These are phyloP conservation scores for Fusarium sublunatum DNA, from an alignment of 2,329 filamentous ascomycete species.

Conservation along the genomic window DNA sequence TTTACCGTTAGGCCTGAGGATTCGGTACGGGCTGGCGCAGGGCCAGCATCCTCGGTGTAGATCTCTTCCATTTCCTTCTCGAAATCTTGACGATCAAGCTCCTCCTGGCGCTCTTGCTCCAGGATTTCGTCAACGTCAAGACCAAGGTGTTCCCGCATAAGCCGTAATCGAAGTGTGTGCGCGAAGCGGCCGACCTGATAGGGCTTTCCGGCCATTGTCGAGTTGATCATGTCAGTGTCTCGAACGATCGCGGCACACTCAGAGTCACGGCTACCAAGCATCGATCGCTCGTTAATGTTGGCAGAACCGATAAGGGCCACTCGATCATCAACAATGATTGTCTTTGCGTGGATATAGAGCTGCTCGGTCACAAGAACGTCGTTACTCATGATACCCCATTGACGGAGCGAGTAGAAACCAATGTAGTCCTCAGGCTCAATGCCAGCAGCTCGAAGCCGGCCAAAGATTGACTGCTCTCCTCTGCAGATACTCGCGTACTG, in stretches of 20 bases:
- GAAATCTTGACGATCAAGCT: conserved; percentile 69
- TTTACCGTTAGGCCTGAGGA: conserved; percentile 51
- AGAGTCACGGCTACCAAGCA: conserved; percentile 91
- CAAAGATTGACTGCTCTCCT: conserved; percentile 92
- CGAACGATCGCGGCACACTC: conserved; percentile 91
- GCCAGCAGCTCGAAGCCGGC: conserved; percentile 78
- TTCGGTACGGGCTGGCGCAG: conserved; percentile 2
- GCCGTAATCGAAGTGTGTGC: conserved; percentile 88
- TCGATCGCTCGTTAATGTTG: conserved; percentile 98
- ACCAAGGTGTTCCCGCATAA: conserved; percentile 98
- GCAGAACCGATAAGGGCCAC: conserved; percentile 95
- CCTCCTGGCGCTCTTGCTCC: conserved; percentile 78
- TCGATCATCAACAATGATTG: conserved; percentile 94
- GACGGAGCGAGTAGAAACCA: conserved; percentile 89
- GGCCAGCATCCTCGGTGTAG: conserved; percentile 62
- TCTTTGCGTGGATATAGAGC: conserved; percentile 97
- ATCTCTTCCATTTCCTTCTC: conserved; percentile 71
- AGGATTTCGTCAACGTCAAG: conserved; percentile 92
- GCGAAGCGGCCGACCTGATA: conserved; percentile 94
- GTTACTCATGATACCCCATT: conserved; percentile 91
- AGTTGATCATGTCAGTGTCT: conserved; percentile 92
- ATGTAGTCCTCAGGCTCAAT: conserved; percentile 97
- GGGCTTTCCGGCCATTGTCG: conserved; percentile 88
- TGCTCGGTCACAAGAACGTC: conserved; percentile 92
- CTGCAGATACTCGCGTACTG: conserved; percentile 97